Conservation (phyloP, 331 rosid species). For the Quercus phellos region DNA sequence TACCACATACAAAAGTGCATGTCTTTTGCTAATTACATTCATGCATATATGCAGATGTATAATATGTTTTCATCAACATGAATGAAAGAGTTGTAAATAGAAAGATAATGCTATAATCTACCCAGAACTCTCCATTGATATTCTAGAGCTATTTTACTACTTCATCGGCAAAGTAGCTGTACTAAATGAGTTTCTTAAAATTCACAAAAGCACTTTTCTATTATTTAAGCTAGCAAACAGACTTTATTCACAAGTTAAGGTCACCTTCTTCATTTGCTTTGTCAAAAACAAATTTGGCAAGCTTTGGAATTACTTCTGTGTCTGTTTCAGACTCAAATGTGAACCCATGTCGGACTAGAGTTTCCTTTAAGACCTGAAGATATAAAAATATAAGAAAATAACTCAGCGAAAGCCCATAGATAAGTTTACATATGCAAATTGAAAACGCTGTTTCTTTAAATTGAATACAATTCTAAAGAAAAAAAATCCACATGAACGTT, state of each 20-base stretch:
- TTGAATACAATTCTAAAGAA: background rate
- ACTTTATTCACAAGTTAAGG: conserved; percentile 3
- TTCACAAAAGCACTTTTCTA: too few species aligned
- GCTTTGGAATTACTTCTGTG: conserved; percentile 97
- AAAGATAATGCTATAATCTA: background rate
- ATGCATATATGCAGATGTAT: background rate
- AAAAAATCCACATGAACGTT: background rate
- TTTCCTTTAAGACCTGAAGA: conserved; percentile 82
- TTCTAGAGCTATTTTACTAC: background rate
- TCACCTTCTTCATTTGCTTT: conserved; percentile 78
- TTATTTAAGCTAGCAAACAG: background rate
- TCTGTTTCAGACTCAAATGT: conserved; percentile 92
- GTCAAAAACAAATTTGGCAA: conserved; percentile 88
- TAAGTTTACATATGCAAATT: background rate
- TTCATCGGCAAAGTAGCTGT: background rate
- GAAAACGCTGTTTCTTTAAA: background rate
- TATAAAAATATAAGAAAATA: conserved; percentile 16
- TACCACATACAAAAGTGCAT: background rate
- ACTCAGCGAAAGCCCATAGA: conserved; percentile 1
- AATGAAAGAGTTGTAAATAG: background rate
- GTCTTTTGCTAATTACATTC: background rate
- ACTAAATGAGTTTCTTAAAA: background rate
- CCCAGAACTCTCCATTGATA: background rate
- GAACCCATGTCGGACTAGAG: conserved; percentile 77
- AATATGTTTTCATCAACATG: background rate